phyloP scores from a whole-genome alignment of 148 eudicot species.

The Chenopodium quinoa region DNA sequence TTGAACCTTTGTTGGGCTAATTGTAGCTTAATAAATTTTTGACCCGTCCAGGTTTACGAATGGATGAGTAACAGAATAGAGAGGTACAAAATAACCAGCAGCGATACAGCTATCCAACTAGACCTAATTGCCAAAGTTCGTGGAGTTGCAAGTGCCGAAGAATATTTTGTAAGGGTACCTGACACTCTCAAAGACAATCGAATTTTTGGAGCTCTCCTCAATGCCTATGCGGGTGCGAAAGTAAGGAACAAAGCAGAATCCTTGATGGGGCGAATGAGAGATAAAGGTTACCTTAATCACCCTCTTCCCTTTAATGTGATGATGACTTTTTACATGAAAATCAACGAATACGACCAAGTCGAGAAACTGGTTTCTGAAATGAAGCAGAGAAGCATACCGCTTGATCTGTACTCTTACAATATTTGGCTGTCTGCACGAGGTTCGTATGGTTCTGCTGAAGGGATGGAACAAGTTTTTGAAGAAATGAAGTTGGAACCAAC shows the following conservation, averaged over 20 bases:
- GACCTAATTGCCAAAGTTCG: conserved; percentile 77
- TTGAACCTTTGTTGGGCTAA: neutral
- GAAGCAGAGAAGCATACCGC: conserved; percentile 48
- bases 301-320: conserved; percentile 76
- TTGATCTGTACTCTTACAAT: conserved; percentile 73
- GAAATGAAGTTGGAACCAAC: conserved; percentile 46
- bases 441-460: conserved; percentile 52
- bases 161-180: conserved; percentile 62
- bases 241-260: conserved; percentile 64
- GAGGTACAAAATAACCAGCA: conserved; percentile 54
- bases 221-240: conserved; percentile 68
- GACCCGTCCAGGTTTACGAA: conserved; percentile 58
- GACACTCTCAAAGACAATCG: conserved; percentile 58
- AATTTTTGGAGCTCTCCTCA: conserved; percentile 76
- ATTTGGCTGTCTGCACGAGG: conserved; percentile 81
- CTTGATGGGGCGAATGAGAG: conserved; percentile 56
- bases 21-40: neutral
- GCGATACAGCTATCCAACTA: conserved; percentile 82
- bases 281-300: conserved; percentile 45
- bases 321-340: conserved; percentile 88
- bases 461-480: conserved; percentile 69
- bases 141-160: conserved; percentile 74
- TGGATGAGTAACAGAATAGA: conserved; percentile 81
- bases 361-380: conserved; percentile 59
- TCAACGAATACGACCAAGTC: conserved; percentile 54